Base-by-base conservation (phyloP, 495 filamentous ascomycete genomes). In the Trichoderma orchidacearum region DNA sequence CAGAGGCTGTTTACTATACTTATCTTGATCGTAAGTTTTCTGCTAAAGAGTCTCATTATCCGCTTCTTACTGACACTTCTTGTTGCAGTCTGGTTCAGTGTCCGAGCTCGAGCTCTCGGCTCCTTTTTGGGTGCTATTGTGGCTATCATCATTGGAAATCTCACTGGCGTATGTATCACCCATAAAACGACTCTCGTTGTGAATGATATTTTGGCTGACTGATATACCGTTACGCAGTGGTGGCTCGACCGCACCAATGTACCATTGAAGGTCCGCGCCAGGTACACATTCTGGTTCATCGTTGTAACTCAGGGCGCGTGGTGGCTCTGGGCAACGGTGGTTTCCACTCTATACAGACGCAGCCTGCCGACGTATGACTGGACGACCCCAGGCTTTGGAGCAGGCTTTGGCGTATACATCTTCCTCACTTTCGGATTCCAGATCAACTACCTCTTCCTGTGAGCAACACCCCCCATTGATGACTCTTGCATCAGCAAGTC, bases 361-460 rank as follows among this genome's bases (percentile, higher is more conserved):
- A 78, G 72, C 3, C 63, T 70, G 34, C 80, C 81, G 2, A 71
- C 67, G 4, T 80, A 73, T 58, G 83, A 85, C 63, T 85, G 83
- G 83, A 54, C 53, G 8, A 71, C 73, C 55, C 62, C 68, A 1
- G 80, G 75, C 0, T 85, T 85, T 51, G 81, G 79, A 13, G 70
- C 68, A 32, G 78, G 72, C 0, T 85, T 84, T 58, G 76, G 71
- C 0, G 68, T 84, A 11, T 84, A 80, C 61, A 52, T 84, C 6
- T 75, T 84, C 58, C 73, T 80, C 64, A 78, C 79, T 30, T 63
- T 72, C 23, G 75, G 78, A 0, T 85, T 85, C 61, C 81, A 85
- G 64, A 56, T 83, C 18, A 85, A 84, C 58, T 85, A 84, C 62
- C 72, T 84, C 58, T 84, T 77, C 61, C 62, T 83, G 72, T 83